These are phyloP conservation scores for Lippia alba DNA, from an alignment of 305 asterid genomes.

Conservation along the genomic window DNA sequence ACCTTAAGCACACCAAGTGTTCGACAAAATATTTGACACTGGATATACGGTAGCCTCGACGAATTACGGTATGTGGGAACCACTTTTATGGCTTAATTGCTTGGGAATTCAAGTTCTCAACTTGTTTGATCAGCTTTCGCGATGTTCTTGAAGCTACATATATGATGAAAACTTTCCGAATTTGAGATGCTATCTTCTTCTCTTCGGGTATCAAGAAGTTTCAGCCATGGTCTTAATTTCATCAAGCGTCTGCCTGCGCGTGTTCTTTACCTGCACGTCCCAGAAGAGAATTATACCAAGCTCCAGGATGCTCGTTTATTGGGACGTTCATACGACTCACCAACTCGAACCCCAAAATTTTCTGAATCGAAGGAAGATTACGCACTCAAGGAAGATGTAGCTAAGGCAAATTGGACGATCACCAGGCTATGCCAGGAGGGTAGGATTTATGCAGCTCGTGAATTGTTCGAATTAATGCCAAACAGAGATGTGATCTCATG, in stretches of 20 bases:
- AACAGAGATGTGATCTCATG: conserved; percentile 68
- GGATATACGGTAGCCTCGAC: no score
- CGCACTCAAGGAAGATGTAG: conserved; percentile 44
- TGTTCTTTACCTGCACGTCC: not conserved
- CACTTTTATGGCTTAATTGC: no score
- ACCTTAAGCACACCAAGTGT: not conserved
- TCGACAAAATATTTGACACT: not conserved
- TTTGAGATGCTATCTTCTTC: conserved; percentile 23
- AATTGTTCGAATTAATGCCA: conserved; percentile 61
- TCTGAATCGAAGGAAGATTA: conserved; percentile 40
- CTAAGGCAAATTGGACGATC: conserved; percentile 53
- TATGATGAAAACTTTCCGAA: conserved; percentile 10
- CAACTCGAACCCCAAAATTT: conserved; percentile 14
- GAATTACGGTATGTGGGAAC: not conserved
- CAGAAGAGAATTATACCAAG: conserved; percentile 8
- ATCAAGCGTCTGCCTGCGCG: conserved; percentile 24
- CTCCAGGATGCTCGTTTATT: conserved; percentile 18
- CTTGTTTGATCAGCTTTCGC: no score
- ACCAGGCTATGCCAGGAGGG: conserved; percentile 49
- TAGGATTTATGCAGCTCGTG: conserved; percentile 50
- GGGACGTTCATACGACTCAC: conserved; percentile 34
- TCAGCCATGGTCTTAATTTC: conserved; percentile 22
- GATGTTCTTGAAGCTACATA: not conserved
- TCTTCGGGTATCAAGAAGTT: conserved; percentile 31
- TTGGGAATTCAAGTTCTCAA: conserved; percentile 3